Percentiles rank a stretch among this genome's conserved stretches.
Conservation (phyloP, 352 stramenopile genomes). For the Globisporangium perplexum region DNA sequence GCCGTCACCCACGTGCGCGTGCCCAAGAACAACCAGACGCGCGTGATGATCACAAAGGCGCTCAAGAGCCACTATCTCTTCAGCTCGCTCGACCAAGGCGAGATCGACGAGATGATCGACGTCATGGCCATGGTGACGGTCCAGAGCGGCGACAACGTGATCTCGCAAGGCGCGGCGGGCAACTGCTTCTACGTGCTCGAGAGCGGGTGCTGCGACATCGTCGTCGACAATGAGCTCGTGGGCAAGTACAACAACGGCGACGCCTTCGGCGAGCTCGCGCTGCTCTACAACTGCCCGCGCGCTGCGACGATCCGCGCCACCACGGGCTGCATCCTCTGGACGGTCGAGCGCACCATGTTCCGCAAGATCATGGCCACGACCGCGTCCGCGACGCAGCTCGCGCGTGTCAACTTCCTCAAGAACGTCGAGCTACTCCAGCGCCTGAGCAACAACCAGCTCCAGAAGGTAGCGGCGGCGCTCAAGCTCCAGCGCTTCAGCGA, state of each 20-base stretch:
- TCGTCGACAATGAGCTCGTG: conserved; percentile 74
- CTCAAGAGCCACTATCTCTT: conserved; percentile 85
- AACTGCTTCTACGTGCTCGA: conserved; percentile 94
- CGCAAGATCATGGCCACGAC: conserved; percentile 81
- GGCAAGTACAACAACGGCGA: conserved; percentile 74
- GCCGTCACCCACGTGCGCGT: conserved; percentile 42
- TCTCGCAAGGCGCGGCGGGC: conserved; percentile 76
- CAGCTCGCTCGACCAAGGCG: conserved; percentile 60
- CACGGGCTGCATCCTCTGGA: conserved; percentile 88
- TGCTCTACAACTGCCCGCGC: conserved; percentile 96
- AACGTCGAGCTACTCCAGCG: conserved; percentile 92
- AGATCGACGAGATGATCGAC: conserved; percentile 82
- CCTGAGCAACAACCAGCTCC: conserved; percentile 78
- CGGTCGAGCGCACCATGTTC: conserved; percentile 88
- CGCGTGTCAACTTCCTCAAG: conserved; percentile 88
- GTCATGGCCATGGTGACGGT: conserved; percentile 77
- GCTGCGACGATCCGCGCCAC: conserved; percentile 90
- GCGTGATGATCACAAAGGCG: conserved; percentile 70
- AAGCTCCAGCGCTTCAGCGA: conserved; percentile 83
- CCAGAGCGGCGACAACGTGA: conserved; percentile 58
- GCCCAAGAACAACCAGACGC: conserved; percentile 69
- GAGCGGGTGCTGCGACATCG: conserved; percentile 84
- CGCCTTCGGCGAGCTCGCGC: conserved; percentile 94
- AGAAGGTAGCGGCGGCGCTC: conserved; percentile 79
- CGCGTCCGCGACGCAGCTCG: conserved; percentile 63